Conservation (phyloP, 306 rosid genomes). For the Glycine tomentella region DNA sequence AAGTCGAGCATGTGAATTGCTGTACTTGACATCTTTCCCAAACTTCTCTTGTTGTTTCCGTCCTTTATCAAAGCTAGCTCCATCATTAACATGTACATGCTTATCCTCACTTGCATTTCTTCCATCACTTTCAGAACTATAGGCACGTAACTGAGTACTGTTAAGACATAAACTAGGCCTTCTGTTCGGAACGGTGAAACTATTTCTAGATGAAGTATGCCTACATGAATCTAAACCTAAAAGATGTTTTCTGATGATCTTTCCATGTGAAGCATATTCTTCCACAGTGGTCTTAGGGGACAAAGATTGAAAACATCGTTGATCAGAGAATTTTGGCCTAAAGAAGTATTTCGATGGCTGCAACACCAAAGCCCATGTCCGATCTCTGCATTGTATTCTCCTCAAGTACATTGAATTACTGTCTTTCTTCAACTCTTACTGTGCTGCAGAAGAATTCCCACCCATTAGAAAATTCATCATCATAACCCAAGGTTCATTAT, state of each 20-base stretch:
- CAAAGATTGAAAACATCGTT: slow-evolving; percentile 55
- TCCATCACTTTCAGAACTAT: slow-evolving; percentile 91
- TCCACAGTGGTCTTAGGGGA: slow-evolving; percentile 42
- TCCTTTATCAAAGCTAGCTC: slow-evolving; percentile 57
- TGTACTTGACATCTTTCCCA: slow-evolving; percentile 55
- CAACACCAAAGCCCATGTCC: slow-evolving; percentile 67
- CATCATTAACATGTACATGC: slow-evolving; percentile 68
- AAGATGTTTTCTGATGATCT: slow-evolving; percentile 55
- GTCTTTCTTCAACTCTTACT: slow-evolving; percentile 49
- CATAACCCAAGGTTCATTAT: slow-evolving; percentile 12
- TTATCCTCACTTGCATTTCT: slow-evolving; percentile 82
- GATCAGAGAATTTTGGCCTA: slow-evolving; percentile 52
- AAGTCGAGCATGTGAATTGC: slow-evolving; percentile 72
- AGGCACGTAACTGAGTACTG: slow-evolving; percentile 59
- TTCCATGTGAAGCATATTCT: slow-evolving; percentile 50
- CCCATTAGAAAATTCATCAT: slow-evolving; percentile 42
- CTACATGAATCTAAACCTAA: slow-evolving; percentile 50
- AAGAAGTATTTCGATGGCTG: slow-evolving; percentile 64
- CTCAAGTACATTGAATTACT: slow-evolving; percentile 73
- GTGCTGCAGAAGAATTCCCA: slow-evolving; percentile 48
- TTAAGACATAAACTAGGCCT: slow-evolving; percentile 48
- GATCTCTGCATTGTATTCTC: slow-evolving; percentile 73
- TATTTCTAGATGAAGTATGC: slow-evolving; percentile 48
- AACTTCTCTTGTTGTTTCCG: slow-evolving; percentile 53
- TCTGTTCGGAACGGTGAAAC: slow-evolving; percentile 47